These are phyloP conservation scores for Arthroderma sp. DNA, from an alignment of 2,329 filamentous ascomycete genomes.

Conservation along the genomic window DNA sequence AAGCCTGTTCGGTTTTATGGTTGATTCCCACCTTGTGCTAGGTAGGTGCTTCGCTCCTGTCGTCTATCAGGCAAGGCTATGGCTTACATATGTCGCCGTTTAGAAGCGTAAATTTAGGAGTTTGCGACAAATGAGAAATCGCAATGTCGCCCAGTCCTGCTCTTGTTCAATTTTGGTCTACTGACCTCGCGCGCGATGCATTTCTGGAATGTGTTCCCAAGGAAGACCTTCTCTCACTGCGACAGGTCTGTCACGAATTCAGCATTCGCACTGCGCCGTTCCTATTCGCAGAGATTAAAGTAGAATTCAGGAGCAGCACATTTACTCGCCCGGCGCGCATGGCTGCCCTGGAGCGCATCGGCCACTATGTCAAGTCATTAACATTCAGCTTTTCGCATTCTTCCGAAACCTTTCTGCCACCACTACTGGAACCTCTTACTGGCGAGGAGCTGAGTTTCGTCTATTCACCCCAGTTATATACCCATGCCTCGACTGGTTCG, in stretches of 20 bases:
- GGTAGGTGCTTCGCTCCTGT: not conserved
- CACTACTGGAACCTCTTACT: constrained; percentile 64
- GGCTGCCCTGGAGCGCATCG: constrained; percentile 62
- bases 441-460: constrained; percentile 69
- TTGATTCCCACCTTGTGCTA: not conserved
- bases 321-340: constrained; percentile 64
- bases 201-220: constrained; percentile 20
- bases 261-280: constrained; percentile 19
- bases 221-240: constrained; percentile 22
- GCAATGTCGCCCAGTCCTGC: constrained; percentile 11
- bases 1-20: not conserved
- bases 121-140: constrained; percentile 1
- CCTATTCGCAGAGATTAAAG: constrained; percentile 32
- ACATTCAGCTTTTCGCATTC: constrained; percentile 67
- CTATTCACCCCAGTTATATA: constrained; percentile 58
- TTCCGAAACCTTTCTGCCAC: constrained; percentile 66
- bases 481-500: constrained; percentile 47
- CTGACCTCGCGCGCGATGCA: constrained; percentile 20
- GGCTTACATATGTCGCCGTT: not conserved
- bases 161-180: constrained; percentile 26
- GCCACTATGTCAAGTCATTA: constrained; percentile 63
- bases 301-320: constrained; percentile 45
- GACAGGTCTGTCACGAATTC: constrained; percentile 25
- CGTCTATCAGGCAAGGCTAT: not conserved
- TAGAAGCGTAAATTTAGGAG: not conserved